A percentile compares a stretch with the other conserved stretches of the same genome.
Conservation (phyloP, 1,139 yeast species). For the Yamadazyma kanchanaburiensis region DNA sequence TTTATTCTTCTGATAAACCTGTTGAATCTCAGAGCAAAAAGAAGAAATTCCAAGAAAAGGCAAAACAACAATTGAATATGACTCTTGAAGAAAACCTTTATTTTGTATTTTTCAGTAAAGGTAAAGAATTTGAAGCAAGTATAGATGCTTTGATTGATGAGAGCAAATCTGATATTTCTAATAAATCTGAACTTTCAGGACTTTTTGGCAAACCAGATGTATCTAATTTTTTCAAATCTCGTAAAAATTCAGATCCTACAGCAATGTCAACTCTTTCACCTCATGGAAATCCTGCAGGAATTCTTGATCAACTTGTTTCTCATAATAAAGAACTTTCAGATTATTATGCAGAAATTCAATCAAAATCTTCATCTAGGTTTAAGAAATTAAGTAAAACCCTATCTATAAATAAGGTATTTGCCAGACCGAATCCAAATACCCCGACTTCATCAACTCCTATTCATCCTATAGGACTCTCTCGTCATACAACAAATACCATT, state of each 20-base stretch:
- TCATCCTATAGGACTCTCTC: too few species aligned
- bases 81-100: slow-evolving; percentile 57
- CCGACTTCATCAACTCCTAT: slow-evolving; percentile 1
- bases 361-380: slow-evolving; percentile 7
- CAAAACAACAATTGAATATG: slow-evolving; percentile 25
- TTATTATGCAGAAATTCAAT: slow-evolving; percentile 1
- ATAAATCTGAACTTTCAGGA: too few species aligned
- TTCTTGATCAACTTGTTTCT: slow-evolving; percentile 10
- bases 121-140: slow-evolving; percentile 22
- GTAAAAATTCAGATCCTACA: background rate
- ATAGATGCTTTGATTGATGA: slow-evolving; percentile 19
- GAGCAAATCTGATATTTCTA: background rate
- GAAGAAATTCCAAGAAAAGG: slow-evolving; percentile 11
- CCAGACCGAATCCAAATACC: background rate
- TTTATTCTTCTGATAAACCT: slow-evolving; percentile 1
- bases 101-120: slow-evolving; percentile 57
- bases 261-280: slow-evolving; percentile 14
- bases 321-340: slow-evolving; percentile 8
- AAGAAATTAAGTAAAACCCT: slow-evolving; percentile 12
- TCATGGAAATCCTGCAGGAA: slow-evolving; percentile 9
- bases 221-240: background rate
- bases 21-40: slow-evolving; percentile 4
- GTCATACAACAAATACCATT: background rate
- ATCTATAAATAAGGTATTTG: slow-evolving; percentile 1
- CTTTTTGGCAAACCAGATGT: too few species aligned